phyloP scores from a whole-genome alignment of 2,329 filamentous ascomycete genomes.

The Fusarium keratoplasticum region DNA sequence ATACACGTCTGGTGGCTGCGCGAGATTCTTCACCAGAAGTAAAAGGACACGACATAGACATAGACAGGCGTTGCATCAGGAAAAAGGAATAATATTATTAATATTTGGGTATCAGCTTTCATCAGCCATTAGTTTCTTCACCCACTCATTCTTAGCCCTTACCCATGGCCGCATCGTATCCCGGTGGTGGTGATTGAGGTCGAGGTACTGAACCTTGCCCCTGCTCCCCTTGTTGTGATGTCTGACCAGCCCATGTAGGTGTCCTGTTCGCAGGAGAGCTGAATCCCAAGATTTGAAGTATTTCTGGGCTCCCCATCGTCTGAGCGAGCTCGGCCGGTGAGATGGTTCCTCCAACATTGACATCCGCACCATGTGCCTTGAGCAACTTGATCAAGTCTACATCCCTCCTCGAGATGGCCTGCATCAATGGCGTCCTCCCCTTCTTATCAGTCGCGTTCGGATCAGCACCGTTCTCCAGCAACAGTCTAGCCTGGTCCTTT shows the following conservation, averaged over 20 bases:
- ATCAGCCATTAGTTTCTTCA: not conserved
- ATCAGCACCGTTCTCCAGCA: slow-evolving; percentile 50
- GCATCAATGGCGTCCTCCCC: slow-evolving; percentile 48
- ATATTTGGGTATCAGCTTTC: slow-evolving; percentile 23
- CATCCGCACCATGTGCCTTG: slow-evolving; percentile 43
- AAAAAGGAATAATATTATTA: slow-evolving; percentile 8
- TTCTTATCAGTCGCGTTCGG: slow-evolving; percentile 47
- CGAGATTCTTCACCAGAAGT: slow-evolving; percentile 61
- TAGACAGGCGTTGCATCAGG: slow-evolving; percentile 19
- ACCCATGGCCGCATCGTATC: slow-evolving; percentile 32
- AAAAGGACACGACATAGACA: slow-evolving; percentile 8
- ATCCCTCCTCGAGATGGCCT: slow-evolving; percentile 46
- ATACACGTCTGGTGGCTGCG: slow-evolving; percentile 96
- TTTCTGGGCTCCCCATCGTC: slow-evolving; percentile 40
- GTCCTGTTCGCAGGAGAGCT: not conserved
- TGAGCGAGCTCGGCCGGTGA: slow-evolving; percentile 41
- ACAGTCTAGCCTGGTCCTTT: slow-evolving; percentile 37
- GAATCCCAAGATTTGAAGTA: slow-evolving; percentile 42
- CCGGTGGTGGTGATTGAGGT: slow-evolving; percentile 37
- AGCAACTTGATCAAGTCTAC: slow-evolving; percentile 46
- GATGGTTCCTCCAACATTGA: slow-evolving; percentile 28
- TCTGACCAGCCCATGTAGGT: not conserved
- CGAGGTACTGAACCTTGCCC: not conserved
- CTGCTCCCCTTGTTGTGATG: not conserved
- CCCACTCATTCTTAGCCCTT: slow-evolving; percentile 13